Percentiles rank a stretch among this genome's conserved stretches.
Evolutionary conservation across 345 rosid genomes (phyloP).

Genomic region (Eutrema japonicum): DNA sequence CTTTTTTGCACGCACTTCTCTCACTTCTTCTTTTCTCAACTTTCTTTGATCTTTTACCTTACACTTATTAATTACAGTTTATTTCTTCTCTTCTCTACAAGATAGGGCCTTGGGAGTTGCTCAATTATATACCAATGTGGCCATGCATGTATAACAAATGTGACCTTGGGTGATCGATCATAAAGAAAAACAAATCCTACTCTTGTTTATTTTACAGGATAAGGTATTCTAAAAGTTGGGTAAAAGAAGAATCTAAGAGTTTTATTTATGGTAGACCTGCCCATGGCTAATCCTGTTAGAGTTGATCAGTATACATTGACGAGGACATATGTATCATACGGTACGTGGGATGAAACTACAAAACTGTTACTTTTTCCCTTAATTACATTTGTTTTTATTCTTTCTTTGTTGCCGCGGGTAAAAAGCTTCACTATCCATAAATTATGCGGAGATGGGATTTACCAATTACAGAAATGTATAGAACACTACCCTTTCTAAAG

Average conservation of each 20-base stretch:
- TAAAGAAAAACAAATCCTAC: background rate
- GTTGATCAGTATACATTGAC: background rate
- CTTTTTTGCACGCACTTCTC: background rate
- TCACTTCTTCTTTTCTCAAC: background rate
- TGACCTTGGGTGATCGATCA: background rate
- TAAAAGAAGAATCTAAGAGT: background rate
- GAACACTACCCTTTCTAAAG: background rate
- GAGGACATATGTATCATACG: background rate
- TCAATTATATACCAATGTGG: background rate
- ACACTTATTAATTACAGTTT: background rate
- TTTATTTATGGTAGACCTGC: background rate
- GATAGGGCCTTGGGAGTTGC: background rate
- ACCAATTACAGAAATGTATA: no score
- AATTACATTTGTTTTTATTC: background rate
- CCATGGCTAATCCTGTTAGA: background rate
- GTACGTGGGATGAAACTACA: background rate
- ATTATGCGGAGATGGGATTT: no score
- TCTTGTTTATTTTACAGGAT: background rate
- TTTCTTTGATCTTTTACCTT: no score
- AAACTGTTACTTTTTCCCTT: background rate
- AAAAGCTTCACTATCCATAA: background rate
- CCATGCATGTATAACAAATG: background rate
- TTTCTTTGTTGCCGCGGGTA: background rate
- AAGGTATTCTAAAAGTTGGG: background rate
- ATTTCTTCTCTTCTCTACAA: background rate